phyloP scores from a whole-genome alignment of 1,284 basidiomycete species.

The Leucocoprinus gongylophorus region DNA sequence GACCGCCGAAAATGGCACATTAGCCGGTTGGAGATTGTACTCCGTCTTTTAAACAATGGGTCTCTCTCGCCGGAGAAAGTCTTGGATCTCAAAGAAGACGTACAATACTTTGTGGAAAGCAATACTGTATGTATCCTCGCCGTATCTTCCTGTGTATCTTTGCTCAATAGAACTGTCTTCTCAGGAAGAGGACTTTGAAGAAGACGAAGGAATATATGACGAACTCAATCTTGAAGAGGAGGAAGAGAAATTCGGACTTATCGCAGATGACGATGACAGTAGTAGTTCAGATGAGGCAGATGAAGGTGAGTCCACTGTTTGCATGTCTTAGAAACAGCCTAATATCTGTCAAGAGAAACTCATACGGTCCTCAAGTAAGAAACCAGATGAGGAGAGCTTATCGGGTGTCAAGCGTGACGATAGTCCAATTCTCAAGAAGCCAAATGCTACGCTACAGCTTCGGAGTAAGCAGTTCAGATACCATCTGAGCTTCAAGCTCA shows the following conservation, averaged over 20 bases:
- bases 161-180: slow-evolving; percentile 20
- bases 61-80: slow-evolving; percentile 82
- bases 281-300: slow-evolving; percentile 67
- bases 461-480: slow-evolving; percentile 39
- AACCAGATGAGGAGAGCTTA: slow-evolving; percentile 69
- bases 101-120: slow-evolving; percentile 94
- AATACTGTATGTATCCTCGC: slow-evolving; percentile 68
- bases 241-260: slow-evolving; percentile 85
- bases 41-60: slow-evolving; percentile 93
- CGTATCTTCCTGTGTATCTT: slow-evolving; percentile 6
- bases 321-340: not conserved
- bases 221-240: slow-evolving; percentile 97
- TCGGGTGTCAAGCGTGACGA: slow-evolving; percentile 65
- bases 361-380: slow-evolving; percentile 59
- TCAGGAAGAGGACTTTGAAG: slow-evolving; percentile 96
- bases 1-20: slow-evolving; percentile 97
- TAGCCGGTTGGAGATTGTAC: slow-evolving; percentile 85
- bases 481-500: slow-evolving; percentile 8
- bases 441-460: slow-evolving; percentile 49
- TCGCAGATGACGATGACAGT: slow-evolving; percentile 65
- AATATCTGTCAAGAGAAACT: slow-evolving; percentile 42
- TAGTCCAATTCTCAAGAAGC: slow-evolving; percentile 75
- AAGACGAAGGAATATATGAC: slow-evolving; percentile 97
- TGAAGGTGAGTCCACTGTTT: slow-evolving; percentile 48
- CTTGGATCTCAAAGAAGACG: slow-evolving; percentile 85